These are phyloP conservation scores for Puccinellia tenuiflora DNA, from an alignment of 176 grass and related monocot species.

Conservation along the genomic window DNA sequence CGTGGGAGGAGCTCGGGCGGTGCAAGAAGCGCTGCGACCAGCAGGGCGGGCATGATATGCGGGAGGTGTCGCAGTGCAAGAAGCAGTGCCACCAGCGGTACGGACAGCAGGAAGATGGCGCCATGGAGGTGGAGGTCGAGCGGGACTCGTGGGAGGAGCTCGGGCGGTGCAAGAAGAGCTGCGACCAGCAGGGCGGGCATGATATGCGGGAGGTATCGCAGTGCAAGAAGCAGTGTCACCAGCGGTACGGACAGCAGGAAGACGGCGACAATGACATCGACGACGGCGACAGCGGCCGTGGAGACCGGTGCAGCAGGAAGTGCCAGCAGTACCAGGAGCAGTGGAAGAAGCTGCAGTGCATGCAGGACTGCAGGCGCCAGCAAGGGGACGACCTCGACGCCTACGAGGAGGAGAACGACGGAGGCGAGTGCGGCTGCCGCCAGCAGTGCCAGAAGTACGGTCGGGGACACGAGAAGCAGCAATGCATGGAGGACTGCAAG, in stretches of 20 bases:
- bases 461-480: background rate
- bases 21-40: slow-evolving; percentile 21
- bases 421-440: background rate
- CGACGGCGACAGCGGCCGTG: background rate
- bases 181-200: background rate
- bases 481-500: slow-evolving; percentile 6
- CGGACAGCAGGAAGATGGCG: background rate
- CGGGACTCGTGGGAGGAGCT: background rate
- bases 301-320: background rate
- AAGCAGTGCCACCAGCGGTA: background rate
- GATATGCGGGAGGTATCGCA: background rate
- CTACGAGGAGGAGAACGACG: background rate
- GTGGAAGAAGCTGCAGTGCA: background rate
- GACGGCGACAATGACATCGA: no score
- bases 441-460: background rate
- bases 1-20: background rate
- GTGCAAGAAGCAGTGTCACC: slow-evolving; percentile 20
- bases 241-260: background rate
- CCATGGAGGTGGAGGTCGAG: background rate
- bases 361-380: background rate
- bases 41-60: background rate
- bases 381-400: background rate
- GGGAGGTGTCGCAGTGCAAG: slow-evolving; percentile 22
- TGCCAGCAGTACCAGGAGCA: background rate
- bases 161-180: slow-evolving; percentile 7